phyloP scores from a whole-genome alignment of 495 filamentous ascomycete species.

The Parathielavia appendiculata region DNA sequence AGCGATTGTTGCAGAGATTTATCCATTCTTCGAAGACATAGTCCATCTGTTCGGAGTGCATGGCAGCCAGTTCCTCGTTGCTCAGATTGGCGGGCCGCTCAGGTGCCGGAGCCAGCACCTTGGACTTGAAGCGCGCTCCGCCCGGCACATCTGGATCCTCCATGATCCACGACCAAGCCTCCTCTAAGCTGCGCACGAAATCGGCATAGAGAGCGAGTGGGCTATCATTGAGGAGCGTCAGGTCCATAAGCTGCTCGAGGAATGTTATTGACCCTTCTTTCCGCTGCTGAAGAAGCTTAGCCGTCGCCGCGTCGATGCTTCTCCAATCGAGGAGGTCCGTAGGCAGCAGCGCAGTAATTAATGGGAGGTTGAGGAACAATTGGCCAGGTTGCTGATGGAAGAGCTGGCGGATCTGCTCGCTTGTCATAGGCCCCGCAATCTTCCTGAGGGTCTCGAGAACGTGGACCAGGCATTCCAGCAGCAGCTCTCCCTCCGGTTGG shows the following conservation, averaged over 20 bases:
- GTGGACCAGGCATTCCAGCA: slow-evolving; percentile 77
- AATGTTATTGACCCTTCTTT: slow-evolving; percentile 68
- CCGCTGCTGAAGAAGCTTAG: slow-evolving; percentile 62
- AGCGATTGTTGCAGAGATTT: slow-evolving; percentile 67
- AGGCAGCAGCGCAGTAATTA: slow-evolving; percentile 67
- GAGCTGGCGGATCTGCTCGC: slow-evolving; percentile 63
- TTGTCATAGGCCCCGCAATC: slow-evolving; percentile 66
- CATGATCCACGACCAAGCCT: slow-evolving; percentile 73
- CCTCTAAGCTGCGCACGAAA: slow-evolving; percentile 76
- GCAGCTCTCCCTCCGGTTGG: slow-evolving; percentile 51
- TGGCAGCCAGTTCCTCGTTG: slow-evolving; percentile 21
- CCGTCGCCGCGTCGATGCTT: slow-evolving; percentile 70
- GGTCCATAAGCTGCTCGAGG: slow-evolving; percentile 67
- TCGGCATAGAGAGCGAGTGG: slow-evolving; percentile 75
- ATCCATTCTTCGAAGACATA: slow-evolving; percentile 96
- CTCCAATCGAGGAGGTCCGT: slow-evolving; percentile 72
- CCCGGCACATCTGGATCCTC: slow-evolving; percentile 63
- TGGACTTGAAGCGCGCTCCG: slow-evolving; percentile 64
- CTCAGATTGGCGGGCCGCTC: slow-evolving; percentile 34
- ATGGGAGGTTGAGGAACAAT: slow-evolving; percentile 68
- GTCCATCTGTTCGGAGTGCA: slow-evolving; percentile 74
- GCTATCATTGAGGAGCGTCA: slow-evolving; percentile 68
- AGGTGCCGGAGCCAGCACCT: slow-evolving; percentile 59
- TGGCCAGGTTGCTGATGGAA: slow-evolving; percentile 62
- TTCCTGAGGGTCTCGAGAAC: slow-evolving; percentile 76